These are phyloP conservation scores for Agmasoma carcini DNA, from an alignment of 371 early-diverging fungal genomes.

Conservation along the genomic window DNA sequence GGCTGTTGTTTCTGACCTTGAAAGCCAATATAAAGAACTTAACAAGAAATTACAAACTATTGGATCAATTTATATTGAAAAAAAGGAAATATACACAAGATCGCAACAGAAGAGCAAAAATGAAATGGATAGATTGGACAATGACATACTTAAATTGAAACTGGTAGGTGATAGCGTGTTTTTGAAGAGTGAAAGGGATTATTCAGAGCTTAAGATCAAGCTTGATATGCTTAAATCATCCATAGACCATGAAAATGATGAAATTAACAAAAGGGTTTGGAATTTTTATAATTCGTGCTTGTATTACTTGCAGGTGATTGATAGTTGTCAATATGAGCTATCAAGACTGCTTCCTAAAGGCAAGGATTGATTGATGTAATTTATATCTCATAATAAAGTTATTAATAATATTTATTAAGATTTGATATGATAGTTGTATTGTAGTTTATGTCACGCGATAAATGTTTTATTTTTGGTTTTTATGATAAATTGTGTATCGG, in stretches of 20 bases:
- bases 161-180: conserved; percentile 46
- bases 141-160: conserved; percentile 50
- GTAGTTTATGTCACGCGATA: too few species aligned
- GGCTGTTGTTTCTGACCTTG: conserved; percentile 11
- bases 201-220: conserved; percentile 45
- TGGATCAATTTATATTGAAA: conserved; percentile 51
- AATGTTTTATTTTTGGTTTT: too few species aligned
- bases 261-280: conserved; percentile 37
- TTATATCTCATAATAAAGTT: too few species aligned
- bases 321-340: too few species aligned
- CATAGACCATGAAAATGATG: conserved; percentile 47
- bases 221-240: conserved; percentile 34
- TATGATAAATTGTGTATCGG: too few species aligned
- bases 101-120: conserved; percentile 44
- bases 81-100: conserved; percentile 51
- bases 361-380: too few species aligned
- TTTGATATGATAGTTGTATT: too few species aligned
- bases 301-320: too few species aligned
- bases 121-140: conserved; percentile 50
- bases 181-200: conserved; percentile 47
- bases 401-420: too few species aligned
- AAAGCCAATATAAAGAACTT: conserved; percentile 3
- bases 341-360: too few species aligned
- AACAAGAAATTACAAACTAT: conserved; percentile 31
- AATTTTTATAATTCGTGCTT: conserved; percentile 35